Base-by-base conservation (phyloP, 1,284 basidiomycete genomes). In the Cutaneotrichosporon sp. region DNA sequence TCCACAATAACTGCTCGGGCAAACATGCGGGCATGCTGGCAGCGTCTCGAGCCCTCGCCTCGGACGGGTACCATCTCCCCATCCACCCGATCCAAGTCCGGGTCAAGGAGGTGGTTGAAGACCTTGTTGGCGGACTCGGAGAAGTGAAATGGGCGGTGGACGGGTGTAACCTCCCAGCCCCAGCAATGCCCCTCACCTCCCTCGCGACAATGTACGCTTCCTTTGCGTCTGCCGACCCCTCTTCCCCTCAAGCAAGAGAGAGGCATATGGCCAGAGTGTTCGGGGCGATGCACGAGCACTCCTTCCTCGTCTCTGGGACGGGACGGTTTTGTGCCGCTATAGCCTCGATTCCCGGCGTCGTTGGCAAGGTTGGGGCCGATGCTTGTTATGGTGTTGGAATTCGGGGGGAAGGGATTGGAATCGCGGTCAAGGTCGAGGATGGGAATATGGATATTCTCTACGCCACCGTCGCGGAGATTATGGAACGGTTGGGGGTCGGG, bases 111-210 rank as follows among this genome's bases (percentile, higher is more conserved):
- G 51, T 26, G 10, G 51, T 55, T 18, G 36, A 53, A 26, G 32
- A 22, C 6, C 47, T 49, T 2, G 49, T 47, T 2, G 58, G 58
- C 3, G 18, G 18, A 7, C 47, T 50, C 1, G 47, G 47, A 21
- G 38, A 61, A 18, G 36, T 53, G 7, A 8, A 7, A 10, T 63
- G 62, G 56, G 62, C 46, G 9, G 38, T 58, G 16, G 62, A 63
- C 51, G 62, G 62, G 50, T 63, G 62, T 32, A 58, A 63, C 36
- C 62, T 63, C 31, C 62, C 62, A 11, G 62, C 56, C 21, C 62
- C 62, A 38, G 62, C 62, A 14, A 36, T 63, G 40, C 34, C 31
- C n/a, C 50, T 63, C 30, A n/a, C 36, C 13, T 18, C 22, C 21
- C 34, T 63, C 5, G 62, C 56, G 49, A 32, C 32, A 16, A 58